phyloP scores from a whole-genome alignment of 1,284 basidiomycete species.

The Cryptococcus floricola region DNA sequence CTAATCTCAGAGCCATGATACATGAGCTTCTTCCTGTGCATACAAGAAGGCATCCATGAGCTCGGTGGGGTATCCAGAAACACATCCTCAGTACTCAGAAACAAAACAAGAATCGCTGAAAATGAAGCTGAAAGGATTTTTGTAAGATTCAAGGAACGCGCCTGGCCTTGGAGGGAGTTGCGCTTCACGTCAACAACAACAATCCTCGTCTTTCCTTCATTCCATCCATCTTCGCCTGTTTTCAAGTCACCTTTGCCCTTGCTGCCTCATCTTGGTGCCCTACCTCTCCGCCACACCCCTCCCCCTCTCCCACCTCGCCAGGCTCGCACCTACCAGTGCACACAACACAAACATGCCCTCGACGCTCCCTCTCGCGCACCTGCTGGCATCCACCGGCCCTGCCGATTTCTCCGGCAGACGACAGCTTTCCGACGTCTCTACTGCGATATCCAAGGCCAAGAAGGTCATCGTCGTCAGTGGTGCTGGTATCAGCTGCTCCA shows the following conservation, averaged over 20 bases:
- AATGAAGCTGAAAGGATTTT: background rate
- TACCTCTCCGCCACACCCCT: background rate
- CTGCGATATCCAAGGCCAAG: slow-evolving; percentile 73
- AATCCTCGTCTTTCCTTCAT: background rate
- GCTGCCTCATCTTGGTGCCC: too few species aligned
- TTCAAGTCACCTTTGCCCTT: too few species aligned
- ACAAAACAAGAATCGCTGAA: background rate
- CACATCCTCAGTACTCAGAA: background rate
- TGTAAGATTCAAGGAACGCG: background rate
- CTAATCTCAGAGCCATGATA: too few species aligned
- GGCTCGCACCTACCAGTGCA: background rate
- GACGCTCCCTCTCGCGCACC: slow-evolving; percentile 31
- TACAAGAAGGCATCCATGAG: too few species aligned
- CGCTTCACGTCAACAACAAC: background rate
- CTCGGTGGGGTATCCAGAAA: too few species aligned
- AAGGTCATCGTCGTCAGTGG: slow-evolving; percentile 82
- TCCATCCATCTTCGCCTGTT: too few species aligned
- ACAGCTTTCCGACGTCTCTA: slow-evolving; percentile 63
- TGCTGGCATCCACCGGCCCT: slow-evolving; percentile 22
- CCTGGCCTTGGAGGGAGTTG: too few species aligned
- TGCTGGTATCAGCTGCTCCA: slow-evolving; percentile 87
- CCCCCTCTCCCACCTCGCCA: background rate
- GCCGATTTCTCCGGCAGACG: slow-evolving; percentile 26
- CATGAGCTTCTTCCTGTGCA: too few species aligned
- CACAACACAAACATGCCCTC: slow-evolving; percentile 23